Evolutionary conservation across 2,329 filamentous ascomycete species (phyloP).

Genomic region (Penicillium thymicola): DNA sequence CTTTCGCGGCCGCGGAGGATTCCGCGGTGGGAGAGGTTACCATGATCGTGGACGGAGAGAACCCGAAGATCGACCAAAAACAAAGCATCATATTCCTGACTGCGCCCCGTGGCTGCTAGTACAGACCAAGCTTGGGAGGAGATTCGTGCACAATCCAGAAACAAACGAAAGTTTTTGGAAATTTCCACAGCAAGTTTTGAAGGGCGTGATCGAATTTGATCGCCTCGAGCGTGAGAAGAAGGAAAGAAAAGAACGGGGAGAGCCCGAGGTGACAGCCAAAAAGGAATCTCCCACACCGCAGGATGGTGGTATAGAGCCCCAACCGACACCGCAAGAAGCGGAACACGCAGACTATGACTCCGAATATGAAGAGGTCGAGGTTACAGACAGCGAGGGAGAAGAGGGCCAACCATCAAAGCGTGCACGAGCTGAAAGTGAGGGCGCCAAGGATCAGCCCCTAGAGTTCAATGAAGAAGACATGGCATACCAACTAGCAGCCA

Average conservation of each 20-base stretch:
- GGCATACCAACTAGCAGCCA: slow-evolving; percentile 82
- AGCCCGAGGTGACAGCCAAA: slow-evolving; percentile 18
- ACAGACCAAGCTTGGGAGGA: slow-evolving; percentile 82
- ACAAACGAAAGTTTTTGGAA: slow-evolving; percentile 94
- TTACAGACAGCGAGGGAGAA: slow-evolving; percentile 57
- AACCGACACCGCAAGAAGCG: slow-evolving; percentile 36
- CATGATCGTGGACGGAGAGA: slow-evolving; percentile 63
- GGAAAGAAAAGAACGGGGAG: slow-evolving; percentile 51
- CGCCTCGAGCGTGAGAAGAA: slow-evolving; percentile 67
- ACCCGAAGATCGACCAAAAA: slow-evolving; percentile 74
- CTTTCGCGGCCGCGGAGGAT: slow-evolving; percentile 46
- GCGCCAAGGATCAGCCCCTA: slow-evolving; percentile 49
- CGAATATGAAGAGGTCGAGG: slow-evolving; percentile 75
- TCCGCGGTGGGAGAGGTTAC: slow-evolving; percentile 52
- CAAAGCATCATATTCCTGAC: slow-evolving; percentile 73
- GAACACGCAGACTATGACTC: slow-evolving; percentile 55
- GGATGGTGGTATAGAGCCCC: slow-evolving; percentile 16
- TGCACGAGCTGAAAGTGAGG: slow-evolving; percentile 53
- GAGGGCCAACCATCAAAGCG: slow-evolving; percentile 52
- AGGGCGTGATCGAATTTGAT: slow-evolving; percentile 67
- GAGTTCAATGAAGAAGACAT: slow-evolving; percentile 96
- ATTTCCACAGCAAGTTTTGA: slow-evolving; percentile 82
- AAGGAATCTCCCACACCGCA: slow-evolving; percentile 14
- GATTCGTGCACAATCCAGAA: slow-evolving; percentile 83
- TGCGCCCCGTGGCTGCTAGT: slow-evolving; percentile 87